Evolutionary conservation across 2,329 filamentous ascomycete genomes (phyloP), one percentile per base, ranked within the genome.

Genomic region (Fusarium coicis): DNA sequence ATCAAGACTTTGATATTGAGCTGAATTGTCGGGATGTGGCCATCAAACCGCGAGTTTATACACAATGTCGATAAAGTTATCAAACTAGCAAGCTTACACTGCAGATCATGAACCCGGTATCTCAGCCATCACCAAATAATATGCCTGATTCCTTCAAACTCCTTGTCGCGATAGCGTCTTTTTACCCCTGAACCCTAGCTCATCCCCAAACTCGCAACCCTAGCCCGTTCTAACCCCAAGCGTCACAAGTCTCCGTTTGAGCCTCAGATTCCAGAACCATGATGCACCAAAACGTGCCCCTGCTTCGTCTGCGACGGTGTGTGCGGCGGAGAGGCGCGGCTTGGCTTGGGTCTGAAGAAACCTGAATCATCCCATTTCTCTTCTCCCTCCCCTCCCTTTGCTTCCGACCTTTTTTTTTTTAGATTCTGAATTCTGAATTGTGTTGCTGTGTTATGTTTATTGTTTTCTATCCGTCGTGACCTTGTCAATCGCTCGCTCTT

Each of bases 211-310:
- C 67, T 61, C 55, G 9, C 55, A 50, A 42, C 70, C 74, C 72
- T 66, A 63, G 59, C 53, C 34, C 50, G 53, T 63, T 52, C 66
- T 74, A 76, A 75, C 75, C 68, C 70, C 70, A 71, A 64, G 56
- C 58, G 73, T 73, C 66, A 66, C 73, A 77, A 77, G 64, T 58
- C 65, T 54, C 72, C 67, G 75, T 76, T 74, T 76, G 75, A 77
- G 75, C 64, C 74, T 77, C 72, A 74, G 74, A 69, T 64, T 70
- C 72, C 62, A 60, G 69, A 71, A 70, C 49, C 65, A 36, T 39
- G 44, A 69, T 57, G 44, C 46, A 53, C 52, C 73, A 70, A 50
- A 64, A 64, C 36, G 34, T 37, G 40, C 56, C 55, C 61, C 52
- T 67, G 62, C 52, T 50, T 57, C 49, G 49, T 65, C 63, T 57